Conservation (phyloP, 2,329 filamentous ascomycete species). For the Gnomoniopsis sp. region DNA sequence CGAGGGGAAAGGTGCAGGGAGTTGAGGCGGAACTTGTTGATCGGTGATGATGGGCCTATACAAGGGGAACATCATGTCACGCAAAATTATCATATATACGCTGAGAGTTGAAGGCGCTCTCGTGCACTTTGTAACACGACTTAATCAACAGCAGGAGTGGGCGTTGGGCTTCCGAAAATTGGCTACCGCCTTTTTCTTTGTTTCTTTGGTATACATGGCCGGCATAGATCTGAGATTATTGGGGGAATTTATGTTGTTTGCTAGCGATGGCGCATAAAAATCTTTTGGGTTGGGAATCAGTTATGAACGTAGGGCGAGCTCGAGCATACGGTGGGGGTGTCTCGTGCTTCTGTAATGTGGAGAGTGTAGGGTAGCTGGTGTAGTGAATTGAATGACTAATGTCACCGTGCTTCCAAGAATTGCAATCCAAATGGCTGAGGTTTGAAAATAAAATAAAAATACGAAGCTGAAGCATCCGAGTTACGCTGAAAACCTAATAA, state of each 20-base stretch:
- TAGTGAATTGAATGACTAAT: neutral
- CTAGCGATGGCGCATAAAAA: conserved; percentile 18
- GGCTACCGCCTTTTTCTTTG: neutral
- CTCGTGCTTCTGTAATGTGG: neutral
- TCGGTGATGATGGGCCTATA: neutral
- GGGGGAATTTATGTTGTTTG: conserved; percentile 4
- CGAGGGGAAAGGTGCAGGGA: conserved; percentile 44
- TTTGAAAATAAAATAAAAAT: neutral
- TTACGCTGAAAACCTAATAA: neutral
- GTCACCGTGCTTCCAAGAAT: neutral
- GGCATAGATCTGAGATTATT: conserved; percentile 14
- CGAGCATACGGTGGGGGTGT: neutral
- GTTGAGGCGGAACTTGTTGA: conserved; percentile 57
- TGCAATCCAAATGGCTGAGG: neutral
- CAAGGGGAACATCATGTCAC: neutral
- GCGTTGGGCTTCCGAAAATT: neutral
- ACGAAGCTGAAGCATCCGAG: no score
- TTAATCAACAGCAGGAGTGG: conserved; percentile 4
- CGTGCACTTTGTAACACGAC: neutral
- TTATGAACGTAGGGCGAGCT: neutral
- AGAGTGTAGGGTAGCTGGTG: neutral
- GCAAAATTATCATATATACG: neutral
- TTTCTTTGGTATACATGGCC: conserved; percentile 9
- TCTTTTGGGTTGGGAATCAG: neutral
- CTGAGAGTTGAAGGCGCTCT: neutral